Conservation (phyloP, 345 rosid genomes). For the Citrus maxima region DNA sequence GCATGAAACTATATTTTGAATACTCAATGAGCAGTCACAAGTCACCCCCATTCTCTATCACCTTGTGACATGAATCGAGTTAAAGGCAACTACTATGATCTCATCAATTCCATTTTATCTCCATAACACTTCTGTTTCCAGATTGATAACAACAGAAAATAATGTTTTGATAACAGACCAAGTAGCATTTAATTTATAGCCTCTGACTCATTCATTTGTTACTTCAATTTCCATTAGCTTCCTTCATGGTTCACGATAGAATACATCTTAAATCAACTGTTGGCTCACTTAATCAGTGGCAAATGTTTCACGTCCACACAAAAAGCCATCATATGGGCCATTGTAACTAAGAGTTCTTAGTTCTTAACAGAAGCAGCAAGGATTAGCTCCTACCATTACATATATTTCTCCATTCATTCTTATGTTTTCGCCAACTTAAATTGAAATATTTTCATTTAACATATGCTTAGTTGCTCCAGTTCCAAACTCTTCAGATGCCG, state of each 20-base stretch:
- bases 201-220: background rate
- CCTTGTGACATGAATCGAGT: background rate
- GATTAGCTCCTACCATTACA: background rate
- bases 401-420: background rate
- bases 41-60: background rate
- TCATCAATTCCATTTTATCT: background rate
- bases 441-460: background rate
- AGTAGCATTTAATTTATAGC: background rate
- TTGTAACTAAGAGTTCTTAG: background rate
- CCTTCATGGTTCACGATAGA: background rate
- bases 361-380: background rate
- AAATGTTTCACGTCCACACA: background rate
- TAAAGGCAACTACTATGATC: background rate
- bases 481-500: background rate
- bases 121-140: background rate
- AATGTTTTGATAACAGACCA: background rate
- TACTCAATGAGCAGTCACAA: background rate
- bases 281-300: background rate
- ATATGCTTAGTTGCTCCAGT: background rate
- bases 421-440: background rate
- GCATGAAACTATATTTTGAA: background rate
- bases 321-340: background rate
- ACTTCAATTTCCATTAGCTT: background rate
- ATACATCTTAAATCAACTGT: background rate
- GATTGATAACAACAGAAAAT: background rate